These are phyloP conservation scores for Didymella segeticola DNA, from an alignment of 2,329 filamentous ascomycete genomes.

Conservation along the genomic window DNA sequence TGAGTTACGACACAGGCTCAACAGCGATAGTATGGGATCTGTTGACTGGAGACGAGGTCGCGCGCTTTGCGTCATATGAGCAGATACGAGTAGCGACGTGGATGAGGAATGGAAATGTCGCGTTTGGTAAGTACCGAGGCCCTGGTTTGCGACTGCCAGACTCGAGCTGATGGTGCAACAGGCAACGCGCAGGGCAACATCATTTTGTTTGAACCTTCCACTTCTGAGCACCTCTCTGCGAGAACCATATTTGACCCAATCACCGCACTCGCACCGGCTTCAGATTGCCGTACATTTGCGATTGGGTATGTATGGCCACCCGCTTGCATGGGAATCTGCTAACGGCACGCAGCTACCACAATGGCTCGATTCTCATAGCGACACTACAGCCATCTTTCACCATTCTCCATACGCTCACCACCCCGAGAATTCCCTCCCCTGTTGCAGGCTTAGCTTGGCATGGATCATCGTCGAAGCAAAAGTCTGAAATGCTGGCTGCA, in stretches of 20 bases:
- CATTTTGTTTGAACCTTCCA: conserved; percentile 91
- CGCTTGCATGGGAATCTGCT: conserved; percentile 19
- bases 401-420: conserved; percentile 90
- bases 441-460: conserved; percentile 93
- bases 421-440: conserved; percentile 81
- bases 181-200: conserved; percentile 93
- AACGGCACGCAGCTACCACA: conserved; percentile 74
- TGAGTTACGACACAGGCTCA: conserved; percentile 90
- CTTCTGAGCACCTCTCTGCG: conserved; percentile 88
- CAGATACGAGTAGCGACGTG: conserved; percentile 83
- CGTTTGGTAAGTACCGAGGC: conserved; percentile 76
- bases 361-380: conserved; percentile 90
- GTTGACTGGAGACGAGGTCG: conserved; percentile 86
- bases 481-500: conserved; percentile 95
- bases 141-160: conserved; percentile 11
- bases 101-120: conserved; percentile 97
- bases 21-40: conserved; percentile 98
- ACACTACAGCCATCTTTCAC: conserved; percentile 90
- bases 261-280: conserved; percentile 86
- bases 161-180: conserved; percentile 48
- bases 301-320: conserved; percentile 72
- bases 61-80: conserved; percentile 92
- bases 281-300: conserved; percentile 92
- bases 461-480: conserved; percentile 92
- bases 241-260: conserved; percentile 94